phyloP scores from a whole-genome alignment of 2,329 filamentous ascomycete genomes.

The Colletotrichum salicis region DNA sequence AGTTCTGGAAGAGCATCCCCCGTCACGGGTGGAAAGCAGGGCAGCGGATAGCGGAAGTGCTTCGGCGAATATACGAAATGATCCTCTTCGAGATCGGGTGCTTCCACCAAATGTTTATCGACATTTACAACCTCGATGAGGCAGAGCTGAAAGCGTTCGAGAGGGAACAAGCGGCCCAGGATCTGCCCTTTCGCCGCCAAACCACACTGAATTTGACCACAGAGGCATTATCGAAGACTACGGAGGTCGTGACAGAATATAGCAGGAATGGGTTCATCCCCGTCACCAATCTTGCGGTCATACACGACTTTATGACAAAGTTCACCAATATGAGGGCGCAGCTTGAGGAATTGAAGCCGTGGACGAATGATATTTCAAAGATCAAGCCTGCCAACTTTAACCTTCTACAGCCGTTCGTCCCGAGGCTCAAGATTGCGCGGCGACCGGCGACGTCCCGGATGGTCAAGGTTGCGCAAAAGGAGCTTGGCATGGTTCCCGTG shows the following conservation, averaged over 20 bases:
- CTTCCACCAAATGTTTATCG: not conserved
- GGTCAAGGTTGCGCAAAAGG: conserved; percentile 21
- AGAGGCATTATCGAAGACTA: too few species aligned
- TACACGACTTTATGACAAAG: not conserved
- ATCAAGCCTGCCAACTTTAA: conserved; percentile 7
- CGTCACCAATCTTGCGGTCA: not conserved
- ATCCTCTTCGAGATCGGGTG: not conserved
- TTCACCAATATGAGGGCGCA: not conserved
- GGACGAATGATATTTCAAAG: not conserved
- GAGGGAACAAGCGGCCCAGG: too few species aligned
- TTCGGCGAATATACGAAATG: not conserved
- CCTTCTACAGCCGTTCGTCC: not conserved
- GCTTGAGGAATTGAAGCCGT: not conserved
- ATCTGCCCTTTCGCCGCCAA: too few species aligned
- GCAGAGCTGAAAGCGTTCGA: not conserved
- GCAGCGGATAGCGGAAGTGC: too few species aligned
- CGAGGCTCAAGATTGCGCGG: not conserved
- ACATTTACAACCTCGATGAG: not conserved
- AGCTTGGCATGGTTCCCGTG: conserved; percentile 15
- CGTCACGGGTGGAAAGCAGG: not conserved
- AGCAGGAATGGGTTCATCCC: not conserved
- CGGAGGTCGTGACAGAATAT: too few species aligned
- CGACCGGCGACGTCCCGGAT: conserved; percentile 10
- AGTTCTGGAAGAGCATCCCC: not conserved
- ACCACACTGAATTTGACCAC: too few species aligned